Percentiles rank a stretch among this genome's conserved stretches.
phyloP scores from a whole-genome alignment of 2,329 filamentous ascomycete species.

The Graphiopsis chlorocephala region DNA sequence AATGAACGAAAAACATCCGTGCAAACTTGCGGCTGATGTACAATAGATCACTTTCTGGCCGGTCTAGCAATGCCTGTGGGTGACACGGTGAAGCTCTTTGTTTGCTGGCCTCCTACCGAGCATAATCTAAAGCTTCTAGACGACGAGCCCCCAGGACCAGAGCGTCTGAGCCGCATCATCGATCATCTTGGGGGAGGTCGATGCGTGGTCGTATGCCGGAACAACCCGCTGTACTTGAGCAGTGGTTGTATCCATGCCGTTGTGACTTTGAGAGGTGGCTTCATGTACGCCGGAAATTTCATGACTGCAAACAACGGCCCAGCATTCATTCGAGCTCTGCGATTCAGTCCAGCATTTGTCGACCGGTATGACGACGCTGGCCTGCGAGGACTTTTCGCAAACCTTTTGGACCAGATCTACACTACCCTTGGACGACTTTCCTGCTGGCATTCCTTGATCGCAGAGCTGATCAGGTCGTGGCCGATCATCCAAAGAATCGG shows the following conservation, averaged over 20 bases:
- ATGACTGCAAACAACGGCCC: constrained; percentile 4
- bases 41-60: constrained; percentile 10
- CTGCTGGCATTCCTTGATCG: constrained; percentile 3
- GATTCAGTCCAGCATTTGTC: constrained; percentile 2
- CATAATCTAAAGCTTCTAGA: constrained; percentile 9
- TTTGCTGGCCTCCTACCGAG: constrained; percentile 10
- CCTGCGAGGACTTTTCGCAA: constrained; percentile 6
- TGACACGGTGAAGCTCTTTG: constrained; percentile 7
- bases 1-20: background rate
- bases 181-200: background rate
- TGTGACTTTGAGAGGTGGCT: background rate
- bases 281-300: constrained; percentile 2
- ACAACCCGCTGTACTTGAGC: constrained; percentile 7
- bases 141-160: constrained; percentile 2
- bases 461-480: constrained; percentile 7
- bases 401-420: constrained; percentile 5
- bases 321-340: constrained; percentile 6
- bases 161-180: constrained; percentile 5
- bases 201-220: constrained; percentile 5
- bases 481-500: constrained; percentile 1
- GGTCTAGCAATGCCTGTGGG: constrained; percentile 8
- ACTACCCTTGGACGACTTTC: constrained; percentile 6
- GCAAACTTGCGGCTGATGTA: constrained; percentile 4
- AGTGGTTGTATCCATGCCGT: constrained; percentile 4
- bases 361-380: constrained; percentile 5